These are phyloP conservation scores for Colletotrichum eleusines DNA, from an alignment of 2,329 filamentous ascomycete species.

Conservation along the genomic window DNA sequence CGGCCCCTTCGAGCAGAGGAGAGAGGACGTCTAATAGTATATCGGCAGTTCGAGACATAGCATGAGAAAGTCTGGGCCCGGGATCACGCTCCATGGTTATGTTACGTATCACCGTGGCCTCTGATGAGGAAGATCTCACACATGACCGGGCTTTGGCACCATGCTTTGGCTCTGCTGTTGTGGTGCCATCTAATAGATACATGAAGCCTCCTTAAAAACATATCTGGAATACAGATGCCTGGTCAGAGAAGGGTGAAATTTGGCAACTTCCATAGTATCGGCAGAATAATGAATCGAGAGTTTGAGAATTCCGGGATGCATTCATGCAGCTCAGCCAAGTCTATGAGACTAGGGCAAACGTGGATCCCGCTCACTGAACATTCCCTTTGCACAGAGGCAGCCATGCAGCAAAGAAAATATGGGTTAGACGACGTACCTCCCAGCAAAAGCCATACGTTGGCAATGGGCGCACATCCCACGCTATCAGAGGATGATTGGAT, in stretches of 20 bases:
- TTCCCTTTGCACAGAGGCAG: too few relatives aligned
- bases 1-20: neutral
- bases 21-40: neutral
- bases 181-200: too few relatives aligned
- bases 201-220: too few relatives aligned
- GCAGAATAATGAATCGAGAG: neutral
- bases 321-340: neutral
- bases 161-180: too few relatives aligned
- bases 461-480: constrained; percentile 5
- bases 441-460: neutral
- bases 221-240: neutral
- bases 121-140: neutral
- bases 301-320: neutral
- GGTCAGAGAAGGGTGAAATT: neutral
- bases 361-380: neutral
- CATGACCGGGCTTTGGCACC: too few relatives aligned
- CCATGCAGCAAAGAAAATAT: neutral
- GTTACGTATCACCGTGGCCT: neutral
- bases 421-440: neutral
- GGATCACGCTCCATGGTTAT: neutral
- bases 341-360: neutral
- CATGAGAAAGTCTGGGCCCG: neutral
- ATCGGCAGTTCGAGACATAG: neutral
- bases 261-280: neutral
- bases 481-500: neutral